Conservation (phyloP, 805 yeast species). For the Wickerhamiella australiensis region DNA sequence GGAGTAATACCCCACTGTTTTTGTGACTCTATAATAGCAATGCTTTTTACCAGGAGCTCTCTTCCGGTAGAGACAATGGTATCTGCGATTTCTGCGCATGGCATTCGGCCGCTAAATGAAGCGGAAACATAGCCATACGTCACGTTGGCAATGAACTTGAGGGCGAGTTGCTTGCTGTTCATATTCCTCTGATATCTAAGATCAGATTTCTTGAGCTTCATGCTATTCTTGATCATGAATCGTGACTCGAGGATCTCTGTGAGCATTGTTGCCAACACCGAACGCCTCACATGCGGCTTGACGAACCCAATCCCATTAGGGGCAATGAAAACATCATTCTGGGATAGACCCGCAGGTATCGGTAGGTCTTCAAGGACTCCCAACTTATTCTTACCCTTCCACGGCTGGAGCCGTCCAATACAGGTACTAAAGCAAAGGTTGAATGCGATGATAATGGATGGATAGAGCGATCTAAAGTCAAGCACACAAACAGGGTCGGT, state of each 20-base stretch:
- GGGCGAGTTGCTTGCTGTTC: constrained; percentile 70
- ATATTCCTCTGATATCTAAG: constrained; percentile 36
- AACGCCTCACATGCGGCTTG: constrained; percentile 50
- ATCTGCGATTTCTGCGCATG: constrained; percentile 89
- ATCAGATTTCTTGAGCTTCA: constrained; percentile 35
- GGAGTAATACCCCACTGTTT: constrained; percentile 56
- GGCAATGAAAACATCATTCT: constrained; percentile 49
- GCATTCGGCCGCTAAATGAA: constrained; percentile 93
- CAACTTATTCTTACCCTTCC: constrained; percentile 28
- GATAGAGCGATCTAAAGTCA: constrained; percentile 89
- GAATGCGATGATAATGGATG: constrained; percentile 82
- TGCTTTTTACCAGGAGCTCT: constrained; percentile 65
- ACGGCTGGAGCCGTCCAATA: constrained; percentile 28
- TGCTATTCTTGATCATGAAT: constrained; percentile 62
- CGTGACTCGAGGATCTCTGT: constrained; percentile 72
- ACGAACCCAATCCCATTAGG: constrained; percentile 84
- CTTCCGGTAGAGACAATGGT: constrained; percentile 86
- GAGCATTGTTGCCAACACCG: constrained; percentile 72
- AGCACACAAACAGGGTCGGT: constrained; percentile 81
- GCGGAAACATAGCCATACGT: constrained; percentile 96
- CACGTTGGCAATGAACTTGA: constrained; percentile 85
- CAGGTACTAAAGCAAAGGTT: constrained; percentile 51
- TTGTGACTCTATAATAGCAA: constrained; percentile 49
- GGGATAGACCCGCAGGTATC: constrained; percentile 45
- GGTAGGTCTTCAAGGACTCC: constrained; percentile 33